Base-by-base conservation (phyloP, 1,284 basidiomycete species). In the Heterobasidion irregulare region DNA sequence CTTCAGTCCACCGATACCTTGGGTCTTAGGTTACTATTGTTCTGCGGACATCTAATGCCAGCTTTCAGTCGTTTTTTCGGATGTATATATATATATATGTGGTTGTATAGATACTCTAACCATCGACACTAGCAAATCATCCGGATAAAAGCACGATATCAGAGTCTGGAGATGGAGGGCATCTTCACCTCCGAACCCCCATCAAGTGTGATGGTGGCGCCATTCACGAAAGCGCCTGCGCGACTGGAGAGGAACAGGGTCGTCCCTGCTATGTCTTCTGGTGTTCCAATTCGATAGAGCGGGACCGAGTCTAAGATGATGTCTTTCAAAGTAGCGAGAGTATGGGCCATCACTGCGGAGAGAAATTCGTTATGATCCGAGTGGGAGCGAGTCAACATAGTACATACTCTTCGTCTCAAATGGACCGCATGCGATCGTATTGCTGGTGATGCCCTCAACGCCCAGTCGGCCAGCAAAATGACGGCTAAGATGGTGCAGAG, bases 391-490 rank as follows among this genome's bases (percentile, higher is more conserved):
- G 56, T 15, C 10, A 49, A 44, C 47, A 26, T 16, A 48, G 9
- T 13, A 63, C 70, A 53, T 59, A 80, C 79, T 74, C 67, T 77
- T 79, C 65, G 72, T 80, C 57, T 73, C 66, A 59, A 82, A 79
- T 2, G 76, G 73, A 2, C 78, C 86, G 56, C 83, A 83, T 2
- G 85, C 84, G 57, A 89, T 80, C 6, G 82, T 81, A 65, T 89
- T 89, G 65, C 82, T 81, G 15, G 79, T 78, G 60, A 89, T 81
- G 2, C 79, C 76, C 56, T 84, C 80, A 52, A 67, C 70, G 0
- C 84, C 84, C 10, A 88, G 74, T 12, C 80, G 70, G 15, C 76
- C 76, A 0, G 80, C 86, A 32, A 89, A 71, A 60, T 84, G 78
- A 18, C 79, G 72, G 56, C 83, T 84, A 47, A 88, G 70, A 55